Conservation (phyloP, 805 yeast species). For the Candida broadrunensis region DNA sequence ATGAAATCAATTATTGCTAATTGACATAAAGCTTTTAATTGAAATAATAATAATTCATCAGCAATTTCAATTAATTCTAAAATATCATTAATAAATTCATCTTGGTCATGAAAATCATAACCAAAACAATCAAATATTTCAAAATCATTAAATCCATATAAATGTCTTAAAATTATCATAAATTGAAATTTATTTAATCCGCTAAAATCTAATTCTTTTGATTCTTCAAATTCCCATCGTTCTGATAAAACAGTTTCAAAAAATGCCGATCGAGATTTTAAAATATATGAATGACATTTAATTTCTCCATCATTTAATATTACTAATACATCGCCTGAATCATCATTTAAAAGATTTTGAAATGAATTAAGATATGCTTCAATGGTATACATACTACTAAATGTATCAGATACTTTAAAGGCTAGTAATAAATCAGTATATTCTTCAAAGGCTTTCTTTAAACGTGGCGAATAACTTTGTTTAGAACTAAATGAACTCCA, state of each 20-base stretch:
- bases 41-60: constrained; percentile 61
- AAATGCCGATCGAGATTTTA: constrained; percentile 57
- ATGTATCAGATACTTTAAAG: not conserved
- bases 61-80: constrained; percentile 59
- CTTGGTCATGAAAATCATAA: constrained; percentile 14
- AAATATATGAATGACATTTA: constrained; percentile 47
- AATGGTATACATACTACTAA: not conserved
- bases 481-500: constrained; percentile 41
- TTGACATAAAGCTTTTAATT: constrained; percentile 61
- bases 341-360: constrained; percentile 11
- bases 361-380: not conserved
- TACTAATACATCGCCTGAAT: constrained; percentile 42
- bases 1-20: constrained; percentile 55
- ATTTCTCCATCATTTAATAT: constrained; percentile 46
- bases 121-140: constrained; percentile 35
- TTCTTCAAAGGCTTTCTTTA: constrained; percentile 23
- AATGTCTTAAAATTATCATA: constrained; percentile 45
- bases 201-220: constrained; percentile 38
- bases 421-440: constrained; percentile 11
- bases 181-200: constrained; percentile 45
- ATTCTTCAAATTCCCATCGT: constrained; percentile 44
- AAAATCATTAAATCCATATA: constrained; percentile 53
- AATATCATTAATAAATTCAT: constrained; percentile 49
- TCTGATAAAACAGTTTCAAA: constrained; percentile 57
- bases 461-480: constrained; percentile 23